phyloP scores from a whole-genome alignment of 306 rosid genomes.

The Medicago arabica region DNA sequence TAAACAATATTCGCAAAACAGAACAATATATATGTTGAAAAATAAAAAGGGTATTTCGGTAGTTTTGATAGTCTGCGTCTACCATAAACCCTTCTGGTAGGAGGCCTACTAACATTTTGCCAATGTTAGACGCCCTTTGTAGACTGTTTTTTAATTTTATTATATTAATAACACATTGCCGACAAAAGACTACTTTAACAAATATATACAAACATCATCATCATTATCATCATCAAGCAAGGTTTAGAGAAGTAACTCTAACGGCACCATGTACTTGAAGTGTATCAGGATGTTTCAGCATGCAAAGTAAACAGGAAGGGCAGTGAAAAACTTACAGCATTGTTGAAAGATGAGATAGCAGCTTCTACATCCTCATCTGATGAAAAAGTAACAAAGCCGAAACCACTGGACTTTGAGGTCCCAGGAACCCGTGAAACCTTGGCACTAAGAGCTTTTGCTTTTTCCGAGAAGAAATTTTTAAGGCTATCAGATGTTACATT shows the following conservation, averaged over 20 bases:
- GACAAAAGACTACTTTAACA: no score
- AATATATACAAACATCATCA: no score
- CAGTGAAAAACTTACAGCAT: slow-evolving; percentile 68
- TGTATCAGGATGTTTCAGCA: slow-evolving; percentile 19
- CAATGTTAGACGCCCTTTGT: no score
- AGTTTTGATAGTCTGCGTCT: no score
- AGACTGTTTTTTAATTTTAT: no score
- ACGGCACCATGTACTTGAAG: slow-evolving; percentile 10
- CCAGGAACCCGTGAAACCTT: slow-evolving; percentile 94
- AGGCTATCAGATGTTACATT: slow-evolving; percentile 74
- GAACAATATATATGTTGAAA: no score
- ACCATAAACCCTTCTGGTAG: no score
- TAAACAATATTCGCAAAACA: no score
- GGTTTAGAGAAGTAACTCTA: neutral
- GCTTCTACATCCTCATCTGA: slow-evolving; percentile 89
- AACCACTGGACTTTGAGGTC: slow-evolving; percentile 86
- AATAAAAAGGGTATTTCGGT: no score
- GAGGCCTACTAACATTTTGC: no score
- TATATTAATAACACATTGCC: no score
- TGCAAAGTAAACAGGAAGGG: slow-evolving; percentile 20
- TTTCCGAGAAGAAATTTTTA: slow-evolving; percentile 69
- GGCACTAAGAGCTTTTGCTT: slow-evolving; percentile 81
- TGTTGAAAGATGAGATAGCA: slow-evolving; percentile 80
- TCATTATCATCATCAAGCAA: no score
- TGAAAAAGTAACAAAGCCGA: slow-evolving; percentile 85